Conservation (phyloP, 768 basidiomycete species). For the Tulasnella calospora region DNA sequence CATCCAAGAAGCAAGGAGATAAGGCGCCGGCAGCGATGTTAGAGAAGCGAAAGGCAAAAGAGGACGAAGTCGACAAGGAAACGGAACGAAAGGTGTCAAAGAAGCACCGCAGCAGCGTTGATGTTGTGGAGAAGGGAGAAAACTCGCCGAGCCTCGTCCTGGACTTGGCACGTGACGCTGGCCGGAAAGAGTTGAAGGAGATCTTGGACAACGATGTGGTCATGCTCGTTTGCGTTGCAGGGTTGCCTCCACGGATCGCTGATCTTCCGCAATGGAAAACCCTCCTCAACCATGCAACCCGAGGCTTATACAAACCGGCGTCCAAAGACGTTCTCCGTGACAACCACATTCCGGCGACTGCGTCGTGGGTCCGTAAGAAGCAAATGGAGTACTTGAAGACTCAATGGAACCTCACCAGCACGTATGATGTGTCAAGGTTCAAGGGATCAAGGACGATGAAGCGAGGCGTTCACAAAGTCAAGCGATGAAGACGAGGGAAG, state of each 20-base stretch:
- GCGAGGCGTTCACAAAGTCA: too few species aligned
- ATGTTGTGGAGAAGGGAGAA: not conserved
- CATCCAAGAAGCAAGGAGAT: not conserved
- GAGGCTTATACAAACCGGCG: not conserved
- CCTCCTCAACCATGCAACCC: not conserved
- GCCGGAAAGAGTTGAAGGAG: not conserved
- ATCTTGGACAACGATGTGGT: constrained; percentile 1
- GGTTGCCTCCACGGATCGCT: not conserved
- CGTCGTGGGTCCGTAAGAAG: not conserved
- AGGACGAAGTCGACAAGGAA: not conserved
- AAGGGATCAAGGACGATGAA: too few species aligned
- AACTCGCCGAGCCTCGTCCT: not conserved
- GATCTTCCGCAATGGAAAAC: constrained; percentile 4
- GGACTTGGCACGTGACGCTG: not conserved
- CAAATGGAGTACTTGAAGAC: not conserved
- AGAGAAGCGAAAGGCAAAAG: not conserved
- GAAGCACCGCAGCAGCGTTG: not conserved
- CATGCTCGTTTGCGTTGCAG: constrained; percentile 1
- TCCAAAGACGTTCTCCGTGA: not conserved
- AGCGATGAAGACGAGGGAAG: too few species aligned
- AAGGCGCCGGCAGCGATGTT: constrained; percentile 9
- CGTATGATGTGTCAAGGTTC: not conserved
- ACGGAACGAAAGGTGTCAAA: not conserved
- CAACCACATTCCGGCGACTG: not conserved
- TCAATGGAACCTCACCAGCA: not conserved